Base-by-base conservation (phyloP, 148 eudicot species). In the Silene latifolia region DNA sequence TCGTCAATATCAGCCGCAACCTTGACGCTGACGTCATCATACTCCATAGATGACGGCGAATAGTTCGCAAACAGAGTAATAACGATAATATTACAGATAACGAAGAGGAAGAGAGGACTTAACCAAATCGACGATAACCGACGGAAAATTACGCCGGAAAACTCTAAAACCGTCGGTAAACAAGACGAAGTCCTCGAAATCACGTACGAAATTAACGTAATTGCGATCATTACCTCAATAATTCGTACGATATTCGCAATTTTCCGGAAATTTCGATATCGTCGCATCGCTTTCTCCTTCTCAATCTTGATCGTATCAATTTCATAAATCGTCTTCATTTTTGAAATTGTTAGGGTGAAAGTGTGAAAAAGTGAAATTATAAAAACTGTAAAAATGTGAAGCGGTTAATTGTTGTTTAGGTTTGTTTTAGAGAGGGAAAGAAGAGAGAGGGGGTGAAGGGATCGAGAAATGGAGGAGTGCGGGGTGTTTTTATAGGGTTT, bases 61-160 rank as follows among this genome's bases (percentile, higher is more conserved):
- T 46, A 86, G 4, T 83, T 83, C 5, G 81, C 71, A 69, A 82
- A 73, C 19, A 90, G 73, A 29, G 80, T 70, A 21, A 86, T 17
- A 48, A 88, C 80, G 3, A 92, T 90, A 0, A 74, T 82, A 80
- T 92, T 90, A 3, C 90, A 90, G 74, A 92, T 47, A 10, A 88
- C 61, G 17, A 92, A 92, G 5, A 78, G 85, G 17, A 90, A 78
- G 72, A 73, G 89, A 54, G 86, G 87, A 74, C 81, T 86, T 48
- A 83, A 62, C 21, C 88, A 60, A 27, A 76, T 72, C 0, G 61
- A 4, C 10, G 76, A 80, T 9, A 86, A 4, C n/a, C 79, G 80
- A 0, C 76, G 69, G 14, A 85, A 10, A 39, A 68, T 63, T 1
- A 18, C 76, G 46, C 69, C 76, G 72, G 79, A 66, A 46, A 79